phyloP scores from a whole-genome alignment of 352 stramenopile genomes.

The Globisporangium emineosum region DNA sequence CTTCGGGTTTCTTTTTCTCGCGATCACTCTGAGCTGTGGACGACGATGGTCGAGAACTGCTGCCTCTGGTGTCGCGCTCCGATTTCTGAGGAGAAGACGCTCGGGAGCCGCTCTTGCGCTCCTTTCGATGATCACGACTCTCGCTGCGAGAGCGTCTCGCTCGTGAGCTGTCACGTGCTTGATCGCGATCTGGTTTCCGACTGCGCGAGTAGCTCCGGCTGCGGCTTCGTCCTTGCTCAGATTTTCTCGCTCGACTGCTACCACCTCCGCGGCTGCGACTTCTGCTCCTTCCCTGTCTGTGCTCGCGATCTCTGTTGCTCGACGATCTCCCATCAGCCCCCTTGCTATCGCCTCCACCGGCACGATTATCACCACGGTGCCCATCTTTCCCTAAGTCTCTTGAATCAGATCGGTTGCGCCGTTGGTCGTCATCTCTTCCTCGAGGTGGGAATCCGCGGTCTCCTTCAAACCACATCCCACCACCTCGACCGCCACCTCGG shows the following conservation, averaged over 20 bases:
- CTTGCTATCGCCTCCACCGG: slow-evolving; percentile 20
- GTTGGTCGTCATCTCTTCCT: slow-evolving; percentile 38
- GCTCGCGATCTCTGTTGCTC: slow-evolving; percentile 6
- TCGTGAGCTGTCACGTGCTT: slow-evolving; percentile 25
- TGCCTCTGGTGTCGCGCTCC: slow-evolving; percentile 11
- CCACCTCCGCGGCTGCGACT: slow-evolving; percentile 35
- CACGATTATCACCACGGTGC: slow-evolving; percentile 12
- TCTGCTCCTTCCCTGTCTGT: slow-evolving; percentile 35
- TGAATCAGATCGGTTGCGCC: slow-evolving; percentile 43
- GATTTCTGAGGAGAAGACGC: slow-evolving; percentile 9
- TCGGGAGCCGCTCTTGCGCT: slow-evolving; percentile 14
- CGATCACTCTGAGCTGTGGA: slow-evolving; percentile 16
- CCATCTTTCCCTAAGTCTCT: slow-evolving; percentile 36
- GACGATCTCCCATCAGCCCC: not conserved
- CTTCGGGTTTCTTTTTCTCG: not conserved
- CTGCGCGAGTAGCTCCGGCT: slow-evolving; percentile 48
- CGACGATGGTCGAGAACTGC: not conserved
- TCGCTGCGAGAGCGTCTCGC: slow-evolving; percentile 43
- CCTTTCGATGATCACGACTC: slow-evolving; percentile 30
- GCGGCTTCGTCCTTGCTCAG: slow-evolving; percentile 35
- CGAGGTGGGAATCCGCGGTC: slow-evolving; percentile 34
- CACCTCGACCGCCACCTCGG: slow-evolving; percentile 33
- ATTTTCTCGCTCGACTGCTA: slow-evolving; percentile 20
- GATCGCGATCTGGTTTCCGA: slow-evolving; percentile 38
- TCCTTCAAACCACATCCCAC: slow-evolving; percentile 42